Evolutionary conservation across 202 grass and related monocot species (phyloP), one percentile per base, ranked within the genome.

Genomic region (Schoenoplectus triqueter): DNA sequence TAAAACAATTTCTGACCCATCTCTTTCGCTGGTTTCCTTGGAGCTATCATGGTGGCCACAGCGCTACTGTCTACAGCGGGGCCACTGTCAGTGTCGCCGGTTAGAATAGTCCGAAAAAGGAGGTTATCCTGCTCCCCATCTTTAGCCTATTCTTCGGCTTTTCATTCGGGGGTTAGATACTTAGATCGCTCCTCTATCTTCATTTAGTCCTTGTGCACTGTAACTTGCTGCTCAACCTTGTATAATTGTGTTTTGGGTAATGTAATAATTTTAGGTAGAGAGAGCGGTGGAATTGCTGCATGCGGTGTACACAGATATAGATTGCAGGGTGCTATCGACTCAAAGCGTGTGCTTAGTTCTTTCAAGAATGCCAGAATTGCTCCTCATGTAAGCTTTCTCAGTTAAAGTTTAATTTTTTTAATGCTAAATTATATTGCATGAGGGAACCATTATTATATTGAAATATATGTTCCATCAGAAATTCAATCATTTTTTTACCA

Each of bases 261-360:
- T 77, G 17, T 22, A 19, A 77, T 77, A 47, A 8, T 20, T 51
- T 66, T 54, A 83, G 81, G 81, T 83, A 17, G 49, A 83, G 64
- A 87, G 78, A 44, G 92, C 95, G 19, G 86, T 93, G 89, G 88
- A 98, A 47, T 84, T 88, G 6, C 87, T 98, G 84, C 69, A 56
- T n/a, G 80, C 67, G 47, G 88, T 82, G 81, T 98, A 92, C 90
- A 88, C 86, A 42, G 86, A 86, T 54, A 91, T 95, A 14, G 95
- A 98, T 84, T 69, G 71, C 80, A 84, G 83, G 20, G 69, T 98
- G 95, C 91, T 1, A 44, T 89, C 86, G 95, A 98, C 88, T 94
- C 95, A 44, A 71, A 88, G 13, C 88, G 95, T 60, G 91, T 98
- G 72, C 85, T 94, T 55, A 89, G 86, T 31, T 93, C 95, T 7